These are phyloP conservation scores for Lunularia cruciata DNA, from an alignment of 225 moss, liverwort and hornwort genomes.

Conservation along the genomic window DNA sequence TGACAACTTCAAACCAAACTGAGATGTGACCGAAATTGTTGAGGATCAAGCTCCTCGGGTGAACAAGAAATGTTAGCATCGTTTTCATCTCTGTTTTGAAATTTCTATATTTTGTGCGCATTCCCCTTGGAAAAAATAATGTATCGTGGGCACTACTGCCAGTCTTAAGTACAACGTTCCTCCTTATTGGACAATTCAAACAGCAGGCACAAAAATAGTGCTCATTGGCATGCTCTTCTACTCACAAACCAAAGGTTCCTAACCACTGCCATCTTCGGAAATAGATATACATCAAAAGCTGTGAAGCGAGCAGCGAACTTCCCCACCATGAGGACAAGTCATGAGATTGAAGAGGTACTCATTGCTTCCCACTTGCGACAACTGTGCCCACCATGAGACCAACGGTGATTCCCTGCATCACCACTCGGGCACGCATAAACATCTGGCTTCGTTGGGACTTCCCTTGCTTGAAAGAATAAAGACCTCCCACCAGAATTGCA, in stretches of 20 bases:
- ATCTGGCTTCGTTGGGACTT: conserved; percentile 66
- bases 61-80: not conserved
- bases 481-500: conserved; percentile 67
- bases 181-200: not conserved
- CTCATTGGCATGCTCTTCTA: too few relatives aligned
- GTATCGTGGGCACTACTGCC: not conserved
- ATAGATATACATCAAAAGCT: not conserved
- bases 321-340: not conserved
- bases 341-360: not conserved
- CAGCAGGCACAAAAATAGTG: not conserved
- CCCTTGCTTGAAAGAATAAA: conserved; percentile 70
- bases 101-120: not conserved
- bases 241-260: not conserved
- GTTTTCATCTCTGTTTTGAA: not conserved
- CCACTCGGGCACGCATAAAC: conserved; percentile 82
- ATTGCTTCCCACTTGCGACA: conserved; percentile 51
- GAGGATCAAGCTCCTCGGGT: not conserved
- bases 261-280: not conserved
- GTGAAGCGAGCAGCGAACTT: not conserved
- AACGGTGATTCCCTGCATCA: conserved; percentile 81
- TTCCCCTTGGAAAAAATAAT: not conserved
- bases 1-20: too few relatives aligned
- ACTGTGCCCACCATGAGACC: conserved; percentile 81
- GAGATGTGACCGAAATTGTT: not conserved
- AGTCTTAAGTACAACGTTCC: not conserved